Evolutionary conservation across 1,139 yeast genomes (phyloP).

Genomic region (Cylindricascospora bacillispora): DNA sequence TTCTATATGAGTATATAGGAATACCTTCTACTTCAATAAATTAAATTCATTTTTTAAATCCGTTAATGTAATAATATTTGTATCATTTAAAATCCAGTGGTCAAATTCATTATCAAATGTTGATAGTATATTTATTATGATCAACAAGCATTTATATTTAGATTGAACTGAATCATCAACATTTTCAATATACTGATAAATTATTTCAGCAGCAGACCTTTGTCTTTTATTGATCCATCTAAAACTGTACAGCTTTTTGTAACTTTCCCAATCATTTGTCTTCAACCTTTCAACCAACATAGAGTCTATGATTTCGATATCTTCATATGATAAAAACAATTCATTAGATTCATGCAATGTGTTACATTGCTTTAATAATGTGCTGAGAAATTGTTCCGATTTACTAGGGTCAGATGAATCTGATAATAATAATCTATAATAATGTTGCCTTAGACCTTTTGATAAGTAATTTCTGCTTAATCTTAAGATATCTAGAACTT

Average conservation of each 20-base stretch:
- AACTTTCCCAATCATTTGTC: conserved; percentile 13
- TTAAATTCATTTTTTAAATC: conserved; percentile 17
- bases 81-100: conserved; percentile 38
- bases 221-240: conserved; percentile 19
- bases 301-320: conserved; percentile 39
- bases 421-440: conserved; percentile 16
- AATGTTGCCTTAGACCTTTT: conserved; percentile 11
- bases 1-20: no score
- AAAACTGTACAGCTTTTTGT: conserved; percentile 19
- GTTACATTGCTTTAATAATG: conserved; percentile 14
- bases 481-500: conserved; percentile 22
- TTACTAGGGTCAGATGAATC: conserved; percentile 8
- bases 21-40: no score
- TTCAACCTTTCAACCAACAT: conserved; percentile 18
- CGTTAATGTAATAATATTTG: conserved; percentile 22
- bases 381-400: conserved; percentile 15
- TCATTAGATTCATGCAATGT: conserved; percentile 5
- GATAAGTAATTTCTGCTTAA: conserved; percentile 16
- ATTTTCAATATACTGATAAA: conserved; percentile 13
- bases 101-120: conserved; percentile 34
- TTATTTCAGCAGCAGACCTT: conserved; percentile 23
- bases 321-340: conserved; percentile 13
- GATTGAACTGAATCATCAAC: conserved; percentile 6
- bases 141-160: conserved; percentile 14
- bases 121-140: conserved; percentile 18